Base-by-base conservation (phyloP, 805 yeast genomes). In the Ascoidea asiatica region DNA sequence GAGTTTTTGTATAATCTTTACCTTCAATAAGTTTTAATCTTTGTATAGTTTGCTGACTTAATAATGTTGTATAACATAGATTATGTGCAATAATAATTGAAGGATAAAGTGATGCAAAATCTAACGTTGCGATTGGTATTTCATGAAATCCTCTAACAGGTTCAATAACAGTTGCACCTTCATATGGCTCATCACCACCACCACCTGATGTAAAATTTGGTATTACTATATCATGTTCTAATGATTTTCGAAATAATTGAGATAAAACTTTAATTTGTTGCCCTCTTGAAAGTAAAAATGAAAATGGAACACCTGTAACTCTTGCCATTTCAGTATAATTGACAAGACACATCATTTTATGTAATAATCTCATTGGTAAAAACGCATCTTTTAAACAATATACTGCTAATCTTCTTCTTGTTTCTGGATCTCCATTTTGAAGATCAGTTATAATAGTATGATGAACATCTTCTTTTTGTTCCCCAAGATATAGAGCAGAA, bases 81-180 rank as follows among this genome's bases (percentile, higher is more conserved):
- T 92, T 92, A 62, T 92, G 97, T 0, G 99, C 98, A 95, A 94
- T 92, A 95, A 92, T 89, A 56, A 92, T 92, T 47, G 96, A 86
- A 4, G 99, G 99, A 63, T 92, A 92, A 71, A 92, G 72, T 45
- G 96, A 87, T 52, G 95, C 88, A 76, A 92, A 92, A 79, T 92
- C 99, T 51, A 92, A 72, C 0, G 99, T 92, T 2, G 99, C 96
- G 57, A 92, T 90, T 1, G 99, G 99, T 15, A 84, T 89, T 62
- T 87, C 95, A 56, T 92, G 94, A 61, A 88, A 94, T 1, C 98
- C 99, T 60, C 97, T 77, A 5, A 70, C 70, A 1, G 99, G 99
- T 59, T 94, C 98, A 62, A 92, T 92, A 52, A 92, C 99, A 0
- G 98, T 92, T 5, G 99, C 99, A 67, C 99, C 99, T 62, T 92